phyloP scores from a whole-genome alignment of 2,329 filamentous ascomycete genomes.

The Ophiostoma quercus region DNA sequence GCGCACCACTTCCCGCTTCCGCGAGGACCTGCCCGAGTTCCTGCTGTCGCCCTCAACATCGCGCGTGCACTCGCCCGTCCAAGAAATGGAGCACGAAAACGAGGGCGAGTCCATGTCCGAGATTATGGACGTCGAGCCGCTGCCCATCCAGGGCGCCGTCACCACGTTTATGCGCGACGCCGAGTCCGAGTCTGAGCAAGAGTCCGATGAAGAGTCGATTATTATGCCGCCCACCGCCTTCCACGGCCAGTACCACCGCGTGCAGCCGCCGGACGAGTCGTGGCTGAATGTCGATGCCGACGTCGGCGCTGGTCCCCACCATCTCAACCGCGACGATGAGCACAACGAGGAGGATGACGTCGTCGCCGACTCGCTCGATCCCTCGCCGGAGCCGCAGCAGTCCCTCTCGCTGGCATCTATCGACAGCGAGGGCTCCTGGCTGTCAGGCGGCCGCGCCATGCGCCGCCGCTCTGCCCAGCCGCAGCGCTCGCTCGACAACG shows the following conservation, averaged over 20 bases:
- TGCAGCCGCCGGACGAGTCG: constrained; percentile 12
- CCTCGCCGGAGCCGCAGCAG: constrained; percentile 58
- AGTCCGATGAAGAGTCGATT: constrained; percentile 32
- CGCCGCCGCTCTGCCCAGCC: constrained; percentile 40
- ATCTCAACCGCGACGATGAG: constrained; percentile 31
- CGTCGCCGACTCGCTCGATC: constrained; percentile 39
- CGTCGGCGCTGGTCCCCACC: background rate
- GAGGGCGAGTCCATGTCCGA: constrained; percentile 7
- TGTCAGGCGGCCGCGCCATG: constrained; percentile 62
- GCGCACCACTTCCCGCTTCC: constrained; percentile 83
- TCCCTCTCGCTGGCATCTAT: constrained; percentile 89
- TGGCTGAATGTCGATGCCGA: constrained; percentile 29
- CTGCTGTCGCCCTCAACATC: constrained; percentile 59
- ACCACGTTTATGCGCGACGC: constrained; percentile 13
- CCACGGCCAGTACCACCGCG: constrained; percentile 21
- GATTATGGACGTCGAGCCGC: background rate
- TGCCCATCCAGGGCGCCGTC: constrained; percentile 1
- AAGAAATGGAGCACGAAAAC: constrained; percentile 14
- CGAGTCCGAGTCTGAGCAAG: background rate
- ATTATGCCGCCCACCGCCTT: constrained; percentile 18
- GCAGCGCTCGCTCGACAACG: constrained; percentile 52
- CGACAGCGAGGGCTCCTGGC: constrained; percentile 93
- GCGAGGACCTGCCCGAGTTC: constrained; percentile 84
- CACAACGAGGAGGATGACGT: constrained; percentile 41
- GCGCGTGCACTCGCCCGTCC: constrained; percentile 42